phyloP scores from a whole-genome alignment of 1,284 basidiomycete species.

The Fomitopsis palustris region DNA sequence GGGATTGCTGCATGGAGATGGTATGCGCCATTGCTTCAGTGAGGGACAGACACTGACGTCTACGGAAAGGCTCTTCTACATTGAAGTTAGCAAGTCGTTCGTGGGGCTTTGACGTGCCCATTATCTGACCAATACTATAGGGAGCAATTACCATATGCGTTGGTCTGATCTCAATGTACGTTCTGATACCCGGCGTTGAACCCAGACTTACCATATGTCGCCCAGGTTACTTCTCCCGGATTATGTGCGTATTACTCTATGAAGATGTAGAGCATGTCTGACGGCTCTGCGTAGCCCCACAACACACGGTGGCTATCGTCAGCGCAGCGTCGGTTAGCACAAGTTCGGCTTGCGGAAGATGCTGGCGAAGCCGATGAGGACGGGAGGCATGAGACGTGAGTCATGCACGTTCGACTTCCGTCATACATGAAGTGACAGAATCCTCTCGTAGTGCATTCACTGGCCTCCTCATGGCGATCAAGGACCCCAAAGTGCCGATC shows the following conservation, averaged over 20 bases:
- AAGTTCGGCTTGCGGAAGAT: conserved; percentile 71
- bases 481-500: conserved; percentile 58
- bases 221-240: conserved; percentile 42
- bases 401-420: conserved; percentile 3
- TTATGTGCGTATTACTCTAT: conserved; percentile 36
- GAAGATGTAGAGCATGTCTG: not conserved
- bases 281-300: conserved; percentile 37
- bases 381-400: conserved; percentile 49
- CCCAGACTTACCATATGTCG: not conserved
- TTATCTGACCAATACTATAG: conserved; percentile 25
- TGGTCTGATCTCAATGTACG: conserved; percentile 54
- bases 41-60: too few relatives aligned
- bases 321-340: conserved; percentile 61
- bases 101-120: too few relatives aligned
- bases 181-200: conserved; percentile 1
- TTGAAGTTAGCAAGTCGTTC: conserved; percentile 41
- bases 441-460: conserved; percentile 37
- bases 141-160: conserved; percentile 54
- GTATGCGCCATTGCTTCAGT: conserved; percentile 28
- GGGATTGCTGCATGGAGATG: conserved; percentile 76
- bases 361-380: conserved; percentile 71
- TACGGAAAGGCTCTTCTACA: conserved; percentile 52
- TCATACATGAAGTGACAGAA: not conserved
- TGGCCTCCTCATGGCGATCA: conserved; percentile 57
- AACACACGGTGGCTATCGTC: conserved; percentile 66